Base-by-base conservation (phyloP, 1,284 basidiomycete genomes). In the Boletus mariae region DNA sequence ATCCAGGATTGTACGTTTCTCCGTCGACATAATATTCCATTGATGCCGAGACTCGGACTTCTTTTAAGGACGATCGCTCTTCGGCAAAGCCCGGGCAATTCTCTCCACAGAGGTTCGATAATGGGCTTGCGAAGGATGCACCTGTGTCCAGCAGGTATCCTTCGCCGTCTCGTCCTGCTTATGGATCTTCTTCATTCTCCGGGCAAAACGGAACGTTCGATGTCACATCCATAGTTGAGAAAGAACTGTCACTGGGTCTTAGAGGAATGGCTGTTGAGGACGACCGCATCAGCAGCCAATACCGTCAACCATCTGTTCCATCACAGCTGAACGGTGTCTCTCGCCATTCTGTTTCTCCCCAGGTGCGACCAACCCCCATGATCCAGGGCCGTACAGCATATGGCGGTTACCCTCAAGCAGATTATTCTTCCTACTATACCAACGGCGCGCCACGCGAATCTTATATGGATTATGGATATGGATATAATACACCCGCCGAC, bases 191-290 rank as follows among this genome's bases (percentile, higher is more conserved):
- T 61, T 54, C 70, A 28, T 67, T 72, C 48, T 58, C 63, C 40
- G 65, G 65, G 47, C 70, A 72, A 59, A 69, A 65, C 49, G 66
- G 65, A 47, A 59, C 60, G 9, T 78, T 82, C 57, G 80, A 83
- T 56, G 67, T 73, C 13, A 64, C 78, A 11, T 69, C 77, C 40
- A 61, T 73, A 28, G 75, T 75, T 15, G 79, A 80, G 49, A 79
- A 77, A 47, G 84, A 86, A 32, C 71, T 85, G 32, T 73, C 82
- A 20, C 65, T 78, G 38, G 76, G 79, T 1, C 71, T 88, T 49
- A 79, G 84, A 54, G 83, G 83, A 9, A 85, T 89, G 80, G 77
- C 73, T 15, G 80, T 85, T 41, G 86, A 85, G 60, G 86, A 88
- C 42, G 83, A 86, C 52, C 75, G 74, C 53, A 53, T 59, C 55